phyloP scores from a whole-genome alignment of 2,329 filamentous ascomycete genomes.

The Fusarium austroafricanum region DNA sequence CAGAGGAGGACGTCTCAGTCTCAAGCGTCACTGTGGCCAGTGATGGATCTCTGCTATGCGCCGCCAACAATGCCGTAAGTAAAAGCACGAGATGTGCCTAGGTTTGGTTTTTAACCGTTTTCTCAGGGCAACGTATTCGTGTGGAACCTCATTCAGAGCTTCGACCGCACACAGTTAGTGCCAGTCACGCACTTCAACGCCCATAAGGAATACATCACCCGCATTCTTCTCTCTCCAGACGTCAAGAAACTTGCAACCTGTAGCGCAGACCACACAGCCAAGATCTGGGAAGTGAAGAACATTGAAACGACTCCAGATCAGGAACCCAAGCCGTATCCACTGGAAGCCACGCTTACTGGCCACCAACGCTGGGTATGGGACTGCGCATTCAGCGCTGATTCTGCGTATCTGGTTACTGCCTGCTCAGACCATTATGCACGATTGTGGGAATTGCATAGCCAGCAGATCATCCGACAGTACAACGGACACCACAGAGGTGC shows the following conservation, averaged over 20 bases:
- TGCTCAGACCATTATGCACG: conserved; percentile 94
- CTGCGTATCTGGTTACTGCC: conserved; percentile 91
- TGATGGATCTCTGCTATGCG: conserved; percentile 91
- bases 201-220: conserved; percentile 92
- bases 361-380: conserved; percentile 99
- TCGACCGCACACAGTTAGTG: conserved; percentile 84
- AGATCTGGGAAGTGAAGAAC: conserved; percentile 92
- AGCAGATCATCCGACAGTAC: conserved; percentile 93
- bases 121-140: conserved; percentile 92
- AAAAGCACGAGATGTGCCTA: not conserved
- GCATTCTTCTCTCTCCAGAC: conserved; percentile 90
- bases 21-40: conserved; percentile 96
- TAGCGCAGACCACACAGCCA: conserved; percentile 91
- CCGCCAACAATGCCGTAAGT: conserved; percentile 87
- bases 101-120: conserved; percentile 9
- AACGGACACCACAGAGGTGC: conserved; percentile 93
- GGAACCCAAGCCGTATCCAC: conserved; percentile 72
- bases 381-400: conserved; percentile 93
- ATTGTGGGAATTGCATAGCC: conserved; percentile 87
- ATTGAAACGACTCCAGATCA: conserved; percentile 62
- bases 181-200: conserved; percentile 91
- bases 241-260: conserved; percentile 95
- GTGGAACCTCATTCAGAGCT: conserved; percentile 89
- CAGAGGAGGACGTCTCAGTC: conserved; percentile 93
- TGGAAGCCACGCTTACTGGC: conserved; percentile 87